These are phyloP conservation scores for Helicosporidium sp. DNA, from an alignment of 139 green algal genomes.

Conservation along the genomic window DNA sequence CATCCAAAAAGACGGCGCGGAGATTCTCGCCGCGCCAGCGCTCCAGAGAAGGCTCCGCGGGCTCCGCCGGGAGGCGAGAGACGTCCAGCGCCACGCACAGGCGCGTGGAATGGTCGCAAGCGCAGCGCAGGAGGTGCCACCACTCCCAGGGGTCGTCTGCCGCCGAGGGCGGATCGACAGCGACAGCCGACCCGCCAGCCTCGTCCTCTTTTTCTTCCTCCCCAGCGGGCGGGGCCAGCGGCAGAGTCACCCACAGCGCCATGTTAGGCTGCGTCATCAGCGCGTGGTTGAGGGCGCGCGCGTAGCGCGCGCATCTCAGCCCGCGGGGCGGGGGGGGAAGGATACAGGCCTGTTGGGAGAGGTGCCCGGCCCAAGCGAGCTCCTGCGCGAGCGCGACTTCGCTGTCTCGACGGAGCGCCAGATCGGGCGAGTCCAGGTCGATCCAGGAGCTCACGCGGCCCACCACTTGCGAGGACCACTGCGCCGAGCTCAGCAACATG, in stretches of 20 bases:
- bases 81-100: slow-evolving; percentile 55
- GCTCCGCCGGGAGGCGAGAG: too few species aligned
- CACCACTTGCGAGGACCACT: slow-evolving; percentile 56
- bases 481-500: slow-evolving; percentile 37
- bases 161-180: too few species aligned
- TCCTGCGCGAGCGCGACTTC: slow-evolving; percentile 47
- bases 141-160: slow-evolving; percentile 38
- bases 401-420: slow-evolving; percentile 20
- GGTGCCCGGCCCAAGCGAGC: slow-evolving; percentile 77
- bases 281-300: slow-evolving; percentile 46
- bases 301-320: slow-evolving; percentile 38
- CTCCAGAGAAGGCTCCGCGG: too few species aligned
- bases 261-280: slow-evolving; percentile 30
- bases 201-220: too few species aligned
- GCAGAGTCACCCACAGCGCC: slow-evolving; percentile 70
- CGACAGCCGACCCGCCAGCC: slow-evolving; percentile 1
- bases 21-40: slow-evolving; percentile 74
- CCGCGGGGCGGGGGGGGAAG: slow-evolving; percentile 27
- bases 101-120: slow-evolving; percentile 47
- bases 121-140: slow-evolving; percentile 56
- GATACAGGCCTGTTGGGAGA: slow-evolving; percentile 71
- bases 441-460: slow-evolving; percentile 57
- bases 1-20: too few species aligned
- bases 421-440: slow-evolving; percentile 35
- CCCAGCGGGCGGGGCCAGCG: slow-evolving; percentile 20